Evolutionary conservation across 257 asterid genomes (phyloP), one percentile per base, ranked within the genome.

Genomic region (Ballota nigra): DNA sequence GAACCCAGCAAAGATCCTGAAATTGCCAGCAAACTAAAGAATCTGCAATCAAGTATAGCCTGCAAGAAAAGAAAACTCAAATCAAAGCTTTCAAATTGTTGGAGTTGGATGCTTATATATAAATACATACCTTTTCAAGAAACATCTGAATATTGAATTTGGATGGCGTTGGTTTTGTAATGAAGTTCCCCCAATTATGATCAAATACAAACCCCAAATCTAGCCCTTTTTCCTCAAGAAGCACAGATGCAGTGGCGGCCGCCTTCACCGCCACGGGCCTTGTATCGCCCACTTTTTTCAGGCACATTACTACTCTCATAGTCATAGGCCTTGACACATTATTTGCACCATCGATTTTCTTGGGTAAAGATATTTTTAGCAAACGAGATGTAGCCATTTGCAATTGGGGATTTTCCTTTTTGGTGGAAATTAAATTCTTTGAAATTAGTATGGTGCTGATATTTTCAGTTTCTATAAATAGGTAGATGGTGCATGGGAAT

Each of bases 1-100:
- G 98, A 92, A 69, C 95, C 88, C 40, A 87, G 33, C 84, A 92
- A 82, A 77, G 98, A 87, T 78, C 97, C 97, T 40, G 84, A 91
- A 5, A 86, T 83, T 28, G 93, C 98, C 9, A 92, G 82, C 83
- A 88, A 57, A 26, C 89, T 83, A 69, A 92, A 88, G 87, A 92
- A 92, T 63, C 97, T 74, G 84, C 98, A 92, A 70, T 92, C 96
- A 59, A 90, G 19, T 56, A 92, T 90, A 41, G 77, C 89, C 98
- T 90, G 87, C 79, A 78, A 29, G 52, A 15, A 56, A 26, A 53
- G 0, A 49, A 57, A 8, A 20, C 7, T n/a, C n/a, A n/a, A n/a
- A n/a, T n/a, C n/a, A n/a, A n/a, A n/a, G n/a, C n/a, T n/a, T n/a
- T n/a, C n/a, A n/a, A n/a, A n/a, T n/a, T n/a, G n/a, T n/a, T n/a